Base-by-base conservation (phyloP, 805 yeast genomes). In the Kuraishia cidri region DNA sequence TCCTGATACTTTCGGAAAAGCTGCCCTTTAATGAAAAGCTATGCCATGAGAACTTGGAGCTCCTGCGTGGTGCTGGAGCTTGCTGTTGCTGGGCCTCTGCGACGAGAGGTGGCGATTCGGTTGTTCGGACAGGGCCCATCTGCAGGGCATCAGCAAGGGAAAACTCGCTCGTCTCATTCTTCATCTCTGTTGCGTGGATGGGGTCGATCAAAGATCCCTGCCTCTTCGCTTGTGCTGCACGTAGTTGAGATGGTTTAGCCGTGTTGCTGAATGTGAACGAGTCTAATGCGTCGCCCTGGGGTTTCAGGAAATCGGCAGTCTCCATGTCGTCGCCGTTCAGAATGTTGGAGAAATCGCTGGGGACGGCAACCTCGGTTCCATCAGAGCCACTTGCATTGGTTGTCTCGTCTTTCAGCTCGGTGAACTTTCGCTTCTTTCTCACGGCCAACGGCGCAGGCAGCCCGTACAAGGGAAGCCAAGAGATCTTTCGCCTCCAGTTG, bases 401-500 rank as follows among this genome's bases (percentile, higher is more conserved):
- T 7, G 7, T 20, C 9, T 20, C 23, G 9, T 7, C 9, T 20
- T 20, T 10, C 23, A 7, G 7, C 23, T 10, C 23, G 23, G 7
- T 20, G 23, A 10, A 20, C 23, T 7, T 10, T 10, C 9, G 7
- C 23, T 20, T 10, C 9, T 10, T 7, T 10, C 23, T 20, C 9
- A 20, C 23, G 7, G 7, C 10, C 23, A 20, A 20, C 9, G 23
- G 23, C 23, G 56, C 50, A 2, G 78, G 76, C 18, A 72, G 48
- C 16, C 43, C 41, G 44, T 60, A 71, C 16, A 70, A 46, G 3
- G 79, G 79, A 24, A 72, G 38, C 44, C 48, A 52, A 33, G 55
- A 47, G 17, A 68, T 31, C 32, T 50, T 35, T 7, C 46, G 52
- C 40, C 77, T 57, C 72, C 72, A 68, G 7, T 23, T 28, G 2